Evolutionary conservation across 1,139 yeast genomes (phyloP), one percentile per base, ranked within the genome.

Genomic region (Diutina siamensis): DNA sequence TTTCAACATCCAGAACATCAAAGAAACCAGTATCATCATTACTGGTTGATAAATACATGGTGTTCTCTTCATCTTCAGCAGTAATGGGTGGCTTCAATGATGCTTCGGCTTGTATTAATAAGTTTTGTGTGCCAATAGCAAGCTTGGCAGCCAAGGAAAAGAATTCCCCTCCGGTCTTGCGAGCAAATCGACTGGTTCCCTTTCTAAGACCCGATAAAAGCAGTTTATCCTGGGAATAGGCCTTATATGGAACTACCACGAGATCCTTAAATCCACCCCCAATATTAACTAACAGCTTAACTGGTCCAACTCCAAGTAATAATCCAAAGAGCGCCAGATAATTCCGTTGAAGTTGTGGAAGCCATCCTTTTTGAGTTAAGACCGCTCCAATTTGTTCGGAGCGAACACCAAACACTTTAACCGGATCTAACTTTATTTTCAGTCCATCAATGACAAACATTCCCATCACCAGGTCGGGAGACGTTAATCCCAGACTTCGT

Each of bases 371-470:
- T n/a, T 18, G 21, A 15, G 79, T 80, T 41, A 94, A 67, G 25
- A 71, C 61, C 13, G 59, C 57, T 2, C 78, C 75, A 17, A 92
- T 59, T 28, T 74, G 72, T 1, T 80, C 74, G 50, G 83, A 74
- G 0, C 97, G 97, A 31, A 87, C 62, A 0, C 98, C 98, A 62
- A 83, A 80, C 3, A 89, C 57, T 1, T 74, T 73, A 1, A 80
- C 75, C 15, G 74, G 73, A 48, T 76, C 76, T 50, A 94, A 63
- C 0, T 72, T 68, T 56, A 92, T 72, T 41, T 76, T 78, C 0
- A 97, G 83, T 27, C 88, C 97, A 57, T 92, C 97, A 22, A 94
- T 69, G 10, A 83, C 81, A 60, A 94, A 88, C 50, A 94, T 76
- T 87, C 80, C 48, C 92, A 75, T 59, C 89, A 97, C 3, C 84